Conservation (phyloP, 306 rosid species). For the Pterocarpus santalinus region DNA sequence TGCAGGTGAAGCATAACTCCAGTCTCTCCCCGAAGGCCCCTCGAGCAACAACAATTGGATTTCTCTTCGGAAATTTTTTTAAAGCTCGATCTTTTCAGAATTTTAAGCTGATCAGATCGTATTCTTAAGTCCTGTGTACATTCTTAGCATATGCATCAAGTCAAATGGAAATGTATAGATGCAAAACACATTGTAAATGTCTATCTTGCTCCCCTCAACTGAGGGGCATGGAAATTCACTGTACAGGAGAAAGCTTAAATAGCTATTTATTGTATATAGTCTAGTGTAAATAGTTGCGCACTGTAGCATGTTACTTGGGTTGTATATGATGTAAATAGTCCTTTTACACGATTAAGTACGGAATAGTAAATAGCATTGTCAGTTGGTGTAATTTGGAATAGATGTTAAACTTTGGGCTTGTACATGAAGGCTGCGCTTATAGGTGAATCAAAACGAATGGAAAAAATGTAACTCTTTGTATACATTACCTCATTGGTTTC, state of each 20-base stretch:
- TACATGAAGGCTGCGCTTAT: not conserved
- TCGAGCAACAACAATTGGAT: constrained; percentile 65
- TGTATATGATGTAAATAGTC: constrained; percentile 36
- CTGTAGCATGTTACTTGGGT: constrained; percentile 41
- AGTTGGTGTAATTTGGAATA: constrained; percentile 17
- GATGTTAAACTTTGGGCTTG: not conserved
- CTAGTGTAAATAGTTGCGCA: constrained; percentile 37
- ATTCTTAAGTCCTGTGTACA: constrained; percentile 61
- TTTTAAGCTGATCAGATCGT: constrained; percentile 79
- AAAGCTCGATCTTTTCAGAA: constrained; percentile 77
- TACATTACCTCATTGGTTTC: not conserved
- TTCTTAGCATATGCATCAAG: constrained; percentile 40
- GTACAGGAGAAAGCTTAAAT: constrained; percentile 32
- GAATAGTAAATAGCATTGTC: constrained; percentile 24
- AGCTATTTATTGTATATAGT: constrained; percentile 19
- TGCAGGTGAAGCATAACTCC: constrained; percentile 74
- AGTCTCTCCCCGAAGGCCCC: constrained; percentile 60
- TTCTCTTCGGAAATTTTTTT: constrained; percentile 76
- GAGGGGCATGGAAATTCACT: constrained; percentile 39
- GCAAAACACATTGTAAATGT: constrained; percentile 44
- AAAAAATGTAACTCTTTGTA: constrained; percentile 28
- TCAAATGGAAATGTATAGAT: constrained; percentile 33
- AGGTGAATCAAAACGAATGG: constrained; percentile 23
- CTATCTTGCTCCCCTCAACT: constrained; percentile 24
- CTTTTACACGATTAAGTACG: constrained; percentile 30